Evolutionary conservation across 2,329 filamentous ascomycete species (phyloP), one percentile per base, ranked within the genome.

Genomic region (Ceratocystis cubensis): DNA sequence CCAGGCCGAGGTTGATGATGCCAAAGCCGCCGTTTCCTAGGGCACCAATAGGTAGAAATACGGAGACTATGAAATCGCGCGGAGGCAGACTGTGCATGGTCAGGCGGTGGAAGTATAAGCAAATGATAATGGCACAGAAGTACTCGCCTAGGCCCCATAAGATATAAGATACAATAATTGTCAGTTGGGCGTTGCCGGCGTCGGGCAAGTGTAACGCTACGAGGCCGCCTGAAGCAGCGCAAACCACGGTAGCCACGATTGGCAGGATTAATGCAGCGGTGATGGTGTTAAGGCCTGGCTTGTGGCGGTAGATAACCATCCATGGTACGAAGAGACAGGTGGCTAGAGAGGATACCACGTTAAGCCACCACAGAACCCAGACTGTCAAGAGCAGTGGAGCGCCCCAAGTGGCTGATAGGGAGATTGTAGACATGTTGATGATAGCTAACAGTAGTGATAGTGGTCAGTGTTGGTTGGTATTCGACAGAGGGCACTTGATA

Each of bases 31-130:
- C 86, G 72, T 87, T 84, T 0, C 86, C 86, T 0, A 88, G 75
- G 0, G 86, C 85, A 0, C 87, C 85, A 0, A 89, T 77, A 0
- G 87, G 86, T 0, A 89, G 75, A 70, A 89, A 87, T 3, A 84
- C 82, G 1, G 82, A 86, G 7, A 88, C 85, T 56, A 89, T 85
- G 65, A 85, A 82, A 71, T 88, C 87, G 61, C 82, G 79, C 1
- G 85, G 82, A 0, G 86, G 86, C 15, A 89, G 78, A 44, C 85
- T 84, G 73, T 89, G 82, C 2, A 89, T 73, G 3, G 83, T 84
- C 13, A 90, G 77, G 13, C 87, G 84, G 68, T 87, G 83, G 72
- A 88, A 88, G 74, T 89, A 90, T 45, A 89, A 80, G n/a, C 82
- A 83, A 30, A 89, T 76, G 22, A 88, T 80, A 56, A 81, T 79